Evolutionary conservation across 2,329 filamentous ascomycete species (phyloP).

Genomic region (Curvularia sp.): DNA sequence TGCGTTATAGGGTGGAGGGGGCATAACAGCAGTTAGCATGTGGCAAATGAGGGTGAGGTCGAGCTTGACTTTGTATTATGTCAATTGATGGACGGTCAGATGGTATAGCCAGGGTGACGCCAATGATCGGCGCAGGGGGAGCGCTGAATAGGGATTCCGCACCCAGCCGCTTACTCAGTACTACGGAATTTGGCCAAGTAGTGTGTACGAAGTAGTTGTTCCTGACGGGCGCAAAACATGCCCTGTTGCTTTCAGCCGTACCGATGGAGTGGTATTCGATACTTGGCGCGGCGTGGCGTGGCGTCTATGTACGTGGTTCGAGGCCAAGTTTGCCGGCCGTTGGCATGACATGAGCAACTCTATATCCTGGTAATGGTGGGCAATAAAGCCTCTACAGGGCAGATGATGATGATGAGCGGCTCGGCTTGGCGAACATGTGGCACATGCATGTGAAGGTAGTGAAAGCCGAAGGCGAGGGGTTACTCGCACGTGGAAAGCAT

Average conservation of each 20-base stretch:
- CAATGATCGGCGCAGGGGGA: constrained; percentile 10
- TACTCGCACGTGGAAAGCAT: constrained; percentile 88
- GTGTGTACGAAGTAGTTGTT: neutral
- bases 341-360: neutral
- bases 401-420: neutral
- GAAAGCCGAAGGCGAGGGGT: neutral
- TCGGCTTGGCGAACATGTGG: constrained; percentile 2
- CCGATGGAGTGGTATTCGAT: neutral
- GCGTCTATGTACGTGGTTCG: neutral
- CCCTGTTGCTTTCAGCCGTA: neutral
- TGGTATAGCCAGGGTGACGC: constrained; percentile 1
- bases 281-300: neutral
- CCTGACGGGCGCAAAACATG: neutral
- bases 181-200: neutral
- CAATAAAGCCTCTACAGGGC: neutral
- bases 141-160: neutral
- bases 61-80: constrained; percentile 13
- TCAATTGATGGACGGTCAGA: constrained; percentile 1
- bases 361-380: neutral
- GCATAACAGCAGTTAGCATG: neutral
- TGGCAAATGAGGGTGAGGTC: constrained; percentile 3
- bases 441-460: constrained; percentile 8
- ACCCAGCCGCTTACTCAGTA: constrained; percentile 3
- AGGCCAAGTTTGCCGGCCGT: neutral
- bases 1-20: neutral